phyloP scores from a whole-genome alignment of 352 stramenopile species.

The Globisporangium solare region DNA sequence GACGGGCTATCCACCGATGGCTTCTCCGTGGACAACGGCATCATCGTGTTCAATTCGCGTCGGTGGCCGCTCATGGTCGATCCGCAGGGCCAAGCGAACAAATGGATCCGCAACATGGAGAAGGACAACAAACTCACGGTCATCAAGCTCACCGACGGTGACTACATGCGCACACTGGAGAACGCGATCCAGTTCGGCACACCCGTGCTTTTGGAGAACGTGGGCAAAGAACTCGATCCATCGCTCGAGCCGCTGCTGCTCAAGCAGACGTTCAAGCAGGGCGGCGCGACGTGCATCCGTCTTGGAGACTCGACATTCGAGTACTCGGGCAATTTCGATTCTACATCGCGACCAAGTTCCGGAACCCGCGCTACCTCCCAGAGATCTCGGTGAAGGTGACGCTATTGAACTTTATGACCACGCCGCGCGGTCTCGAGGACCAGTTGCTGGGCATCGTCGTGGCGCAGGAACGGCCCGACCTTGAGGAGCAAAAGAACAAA shows the following conservation, averaged over 20 bases:
- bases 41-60: constrained; percentile 92
- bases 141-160: constrained; percentile 92
- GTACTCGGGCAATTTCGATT: constrained; percentile 90
- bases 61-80: constrained; percentile 96
- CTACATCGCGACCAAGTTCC: constrained; percentile 93
- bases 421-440: constrained; percentile 89
- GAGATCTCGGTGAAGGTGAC: constrained; percentile 93
- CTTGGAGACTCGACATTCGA: constrained; percentile 92
- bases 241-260: constrained; percentile 91
- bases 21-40: constrained; percentile 94
- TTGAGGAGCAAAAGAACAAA: constrained; percentile 92
- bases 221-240: constrained; percentile 90
- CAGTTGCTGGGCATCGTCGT: constrained; percentile 92
- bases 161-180: constrained; percentile 92
- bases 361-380: constrained; percentile 92
- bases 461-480: constrained; percentile 86
- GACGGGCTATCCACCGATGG: constrained; percentile 90
- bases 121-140: constrained; percentile 86
- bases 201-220: constrained; percentile 90
- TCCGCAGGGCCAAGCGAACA: constrained; percentile 92
- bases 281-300: constrained; percentile 88
- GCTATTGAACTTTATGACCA: constrained; percentile 96
- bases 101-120: constrained; percentile 96
- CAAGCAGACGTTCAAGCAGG: constrained; percentile 94
- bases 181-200: constrained; percentile 92